Evolutionary conservation across 371 early-diverging fungal species (phyloP), one percentile per base, ranked within the genome.

Genomic region (Apophysomyces sp.): DNA sequence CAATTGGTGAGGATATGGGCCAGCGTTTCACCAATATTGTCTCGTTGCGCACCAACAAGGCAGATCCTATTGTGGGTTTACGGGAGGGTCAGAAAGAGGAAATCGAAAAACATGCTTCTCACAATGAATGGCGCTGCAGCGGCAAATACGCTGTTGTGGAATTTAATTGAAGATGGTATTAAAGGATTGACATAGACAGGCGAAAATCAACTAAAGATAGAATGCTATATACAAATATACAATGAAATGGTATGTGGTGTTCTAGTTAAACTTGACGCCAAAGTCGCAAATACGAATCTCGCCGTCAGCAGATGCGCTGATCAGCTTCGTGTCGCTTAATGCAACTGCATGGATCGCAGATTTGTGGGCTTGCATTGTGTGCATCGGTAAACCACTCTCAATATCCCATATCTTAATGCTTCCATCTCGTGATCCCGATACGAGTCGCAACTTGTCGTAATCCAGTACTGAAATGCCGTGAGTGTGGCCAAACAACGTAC

Each of bases 21-120:
- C 53, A 67, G 1, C 76, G 77, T 6, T 85, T 89, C 29, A 84
- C 86, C 1, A 79, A 83, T 18, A 76, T 95, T 34, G 83, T 91
- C 2, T 73, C 89, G 4, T 76, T 96, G 49, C 86, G 97, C 52
- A 97, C 97, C 0, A 86, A 89, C 67, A 98, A 98, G 74, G 88
- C 90, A 29, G 94, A 98, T 76, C 86, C 89, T 1, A 85, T 90
- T 27, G 90, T 91, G 0, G 97, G 97, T 7, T 68, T 98, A n/a
- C 63, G 68, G 4, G 73, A 68, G 8, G 91, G 89, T 9, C 80
- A 84, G 4, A 86, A 77, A 16, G 82, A 80, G 52, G 79, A 81
- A 61, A 69, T 95, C 52, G 78, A 82, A 26, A 62, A 64, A 18
- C 57, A 26, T 21, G 74, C 69, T 16, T 74, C 72, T 51, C 65